Conservation (phyloP, 208 protist genomes). For the Sergeia podlipaevii region DNA sequence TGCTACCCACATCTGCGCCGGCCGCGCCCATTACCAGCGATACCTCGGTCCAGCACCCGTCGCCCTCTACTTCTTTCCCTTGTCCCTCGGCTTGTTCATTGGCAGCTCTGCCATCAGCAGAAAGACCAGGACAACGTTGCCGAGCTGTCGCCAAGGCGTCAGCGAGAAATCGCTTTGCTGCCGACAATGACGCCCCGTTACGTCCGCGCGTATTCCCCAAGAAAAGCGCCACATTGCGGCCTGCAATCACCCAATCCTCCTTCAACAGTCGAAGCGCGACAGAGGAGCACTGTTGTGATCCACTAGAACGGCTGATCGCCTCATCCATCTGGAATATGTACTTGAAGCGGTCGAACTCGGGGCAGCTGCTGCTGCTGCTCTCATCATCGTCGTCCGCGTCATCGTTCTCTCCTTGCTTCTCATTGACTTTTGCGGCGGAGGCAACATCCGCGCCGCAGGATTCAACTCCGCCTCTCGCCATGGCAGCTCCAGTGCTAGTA, state of each 20-base stretch:
- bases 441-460: too few relatives aligned
- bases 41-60: too few relatives aligned
- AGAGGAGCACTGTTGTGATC: slow-evolving; percentile 7
- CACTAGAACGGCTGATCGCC: slow-evolving; percentile 18
- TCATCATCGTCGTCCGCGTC: not conserved
- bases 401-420: too few relatives aligned
- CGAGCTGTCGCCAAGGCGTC: slow-evolving; percentile 9
- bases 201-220: slow-evolving; percentile 21
- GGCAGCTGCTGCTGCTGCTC: not conserved
- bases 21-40: not conserved
- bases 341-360: slow-evolving; percentile 13
- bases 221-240: slow-evolving; percentile 21
- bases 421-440: too few relatives aligned
- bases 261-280: slow-evolving; percentile 20
- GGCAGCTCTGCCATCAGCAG: too few relatives aligned
- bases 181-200: slow-evolving; percentile 5
- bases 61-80: not conserved
- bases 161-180: slow-evolving; percentile 7
- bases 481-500: too few relatives aligned
- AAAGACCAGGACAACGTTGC: not conserved
- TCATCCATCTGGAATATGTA: slow-evolving; percentile 15
- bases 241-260: slow-evolving; percentile 14
- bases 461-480: too few relatives aligned
- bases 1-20: not conserved
- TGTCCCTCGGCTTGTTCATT: too few relatives aligned